Base-by-base conservation (phyloP, 1,284 basidiomycete genomes). In the Cyathus olla region DNA sequence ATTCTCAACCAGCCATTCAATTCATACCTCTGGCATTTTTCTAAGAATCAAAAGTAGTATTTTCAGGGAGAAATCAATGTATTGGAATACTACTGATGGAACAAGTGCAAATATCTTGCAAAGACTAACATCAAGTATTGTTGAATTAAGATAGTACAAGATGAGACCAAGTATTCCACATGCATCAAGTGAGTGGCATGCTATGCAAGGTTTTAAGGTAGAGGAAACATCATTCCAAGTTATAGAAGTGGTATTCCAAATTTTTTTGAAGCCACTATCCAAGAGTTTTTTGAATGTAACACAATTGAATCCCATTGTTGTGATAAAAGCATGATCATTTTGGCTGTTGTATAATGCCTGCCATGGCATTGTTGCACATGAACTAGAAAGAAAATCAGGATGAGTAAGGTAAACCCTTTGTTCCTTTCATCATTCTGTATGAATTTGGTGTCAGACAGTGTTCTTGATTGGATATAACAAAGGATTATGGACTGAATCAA, bases 241-340 rank as follows among this genome's bases (percentile, higher is more conserved):
- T 57, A 85, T 85, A 0, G 80, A 60, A 1, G 56, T 68, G 2
- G 57, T 54, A 39, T 77, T 57, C 84, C 84, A 87, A 0, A 13
- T 22, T 1, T 52, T 24, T 0, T 47, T 65, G 66, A 85, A 85
- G 1, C 82, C 81, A 8, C 51, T 47, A 0, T 56, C 40, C 0
- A 85, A 67, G 22, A 86, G 71, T 21, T 64, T 66, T 4, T 77
- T 4, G 64, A 85, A 85, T 0, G 79, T 81, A 0, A 57, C 57
- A 1, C 76, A 73, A 73, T 85, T 75, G 50, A 85, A 64, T 0
- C 83, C 82, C 82, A 86, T 85, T 0, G 80, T 84, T 0, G 81
- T 84, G 48, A 86, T 83, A 61, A 76, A 86, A 6, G 81, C 84
- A 0, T 75, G 63, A 59, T 85, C 77, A 64, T 72, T 72, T 13